Conservation (phyloP, 1,284 basidiomycete species). For the Malassezia globosa region DNA sequence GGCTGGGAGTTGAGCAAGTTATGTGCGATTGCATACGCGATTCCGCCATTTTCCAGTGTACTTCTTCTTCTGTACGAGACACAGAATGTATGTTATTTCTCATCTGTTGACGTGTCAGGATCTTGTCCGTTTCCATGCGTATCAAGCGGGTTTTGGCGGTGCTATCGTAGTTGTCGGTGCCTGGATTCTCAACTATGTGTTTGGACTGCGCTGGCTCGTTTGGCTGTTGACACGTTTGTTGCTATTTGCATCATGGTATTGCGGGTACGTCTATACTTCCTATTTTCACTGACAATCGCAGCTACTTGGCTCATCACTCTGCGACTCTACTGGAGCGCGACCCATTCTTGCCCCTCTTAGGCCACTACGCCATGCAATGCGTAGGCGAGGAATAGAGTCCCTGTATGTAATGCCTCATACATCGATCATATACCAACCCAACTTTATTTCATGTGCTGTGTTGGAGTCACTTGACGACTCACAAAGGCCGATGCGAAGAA, state of each 20-base stretch:
- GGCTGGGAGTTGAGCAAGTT: slow-evolving; percentile 14
- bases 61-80: slow-evolving; percentile 24
- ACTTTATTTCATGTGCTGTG: background rate
- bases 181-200: slow-evolving; percentile 15
- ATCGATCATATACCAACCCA: too few relatives aligned
- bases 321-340: slow-evolving; percentile 11
- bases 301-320: slow-evolving; percentile 8
- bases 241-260: slow-evolving; percentile 13
- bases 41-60: slow-evolving; percentile 23
- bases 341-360: slow-evolving; percentile 10
- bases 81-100: slow-evolving; percentile 17
- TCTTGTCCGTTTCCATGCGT: slow-evolving; percentile 30
- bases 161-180: slow-evolving; percentile 12
- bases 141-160: slow-evolving; percentile 23
- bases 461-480: background rate
- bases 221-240: background rate
- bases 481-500: slow-evolving; percentile 17
- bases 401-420: too few relatives aligned
- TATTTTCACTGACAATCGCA: background rate
- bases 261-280: slow-evolving; percentile 13
- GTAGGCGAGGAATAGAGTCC: slow-evolving; percentile 16
- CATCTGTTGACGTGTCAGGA: slow-evolving; percentile 13
- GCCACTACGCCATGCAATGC: slow-evolving; percentile 2
- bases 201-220: background rate
- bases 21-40: slow-evolving; percentile 4